These are phyloP conservation scores for Xylaria sp. DNA, from an alignment of 2,329 filamentous ascomycete species.

Conservation along the genomic window DNA sequence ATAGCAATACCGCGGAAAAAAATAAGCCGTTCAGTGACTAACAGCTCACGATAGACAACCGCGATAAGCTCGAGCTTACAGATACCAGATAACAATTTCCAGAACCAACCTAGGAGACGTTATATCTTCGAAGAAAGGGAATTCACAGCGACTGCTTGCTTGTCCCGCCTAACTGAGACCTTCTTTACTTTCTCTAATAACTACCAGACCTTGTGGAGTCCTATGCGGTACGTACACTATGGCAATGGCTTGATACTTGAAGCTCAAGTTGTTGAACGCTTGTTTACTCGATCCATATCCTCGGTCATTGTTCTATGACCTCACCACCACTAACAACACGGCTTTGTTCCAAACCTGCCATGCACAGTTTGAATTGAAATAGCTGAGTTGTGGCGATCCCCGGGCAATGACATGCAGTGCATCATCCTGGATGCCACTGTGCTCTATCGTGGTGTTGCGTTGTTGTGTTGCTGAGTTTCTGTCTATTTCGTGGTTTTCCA, in stretches of 20 bases:
- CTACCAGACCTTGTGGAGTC: slow-evolving; percentile 19
- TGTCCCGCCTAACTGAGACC: slow-evolving; percentile 3
- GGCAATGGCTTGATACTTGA: background rate
- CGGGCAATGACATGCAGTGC: slow-evolving; percentile 5
- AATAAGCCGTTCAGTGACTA: slow-evolving; percentile 24
- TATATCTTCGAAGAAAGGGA: slow-evolving; percentile 9
- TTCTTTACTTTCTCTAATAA: slow-evolving; percentile 2
- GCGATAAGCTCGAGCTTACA: slow-evolving; percentile 31
- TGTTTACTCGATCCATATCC: background rate
- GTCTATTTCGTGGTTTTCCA: background rate
- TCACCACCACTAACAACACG: background rate
- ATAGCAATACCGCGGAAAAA: slow-evolving; percentile 16
- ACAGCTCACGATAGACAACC: slow-evolving; percentile 30
- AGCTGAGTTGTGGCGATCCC: background rate
- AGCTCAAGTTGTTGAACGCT: background rate
- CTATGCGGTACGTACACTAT: slow-evolving; percentile 36
- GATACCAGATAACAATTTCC: slow-evolving; percentile 31
- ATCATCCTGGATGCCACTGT: background rate
- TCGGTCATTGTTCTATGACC: background rate
- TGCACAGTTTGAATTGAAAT: background rate
- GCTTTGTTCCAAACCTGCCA: background rate
- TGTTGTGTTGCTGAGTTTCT: slow-evolving; percentile 19
- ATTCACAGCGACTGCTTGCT: background rate
- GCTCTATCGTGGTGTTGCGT: slow-evolving; percentile 14
- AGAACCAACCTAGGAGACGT: background rate